Base-by-base conservation (phyloP, 2,329 filamentous ascomycete species). In the Xylariaceae sp. region DNA sequence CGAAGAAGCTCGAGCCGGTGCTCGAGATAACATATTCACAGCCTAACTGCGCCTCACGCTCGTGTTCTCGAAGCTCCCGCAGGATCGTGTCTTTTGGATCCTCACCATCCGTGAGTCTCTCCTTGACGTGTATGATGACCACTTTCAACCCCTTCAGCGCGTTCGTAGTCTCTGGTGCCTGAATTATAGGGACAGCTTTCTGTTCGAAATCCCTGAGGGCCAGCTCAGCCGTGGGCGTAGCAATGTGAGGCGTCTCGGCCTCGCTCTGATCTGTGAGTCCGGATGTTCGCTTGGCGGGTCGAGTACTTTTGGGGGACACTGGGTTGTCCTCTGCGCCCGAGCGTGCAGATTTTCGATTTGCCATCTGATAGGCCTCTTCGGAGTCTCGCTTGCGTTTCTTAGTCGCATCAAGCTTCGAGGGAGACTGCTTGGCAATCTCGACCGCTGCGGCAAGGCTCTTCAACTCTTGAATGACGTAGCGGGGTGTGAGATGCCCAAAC, bases 111-210 rank as follows among this genome's bases (percentile, higher is more conserved):
- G 77, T 74, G 48, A 96, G 72, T 18, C 80, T 86, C 57, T 97
- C 92, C 67, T 99, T 99, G 62, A 97, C 81, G 65, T 99, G 94
- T 35, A 97, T 97, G 48, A 97, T 82, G 44, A 96, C 84, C 1
- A 99, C 75, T 55, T 83, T 87, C 27, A 97, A 66, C 0, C 90
- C 90, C 45, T 76, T 73, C 5, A 99, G 74, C 6, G 84, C 83
- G 10, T 59, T 43, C 62, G 64, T 50, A 6, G 53, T 58, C n/a
- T 63, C 38, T 2, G 62, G 54, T 15, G 50, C 56, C 31, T 47
- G 58, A 5, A 41, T 9, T 2, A 51, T 38, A 6, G 47, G 36
- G 1, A 44, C 33, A 18, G 53, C 36, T 12, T 41, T 51, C 17
- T 52, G 27, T 33, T 72, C 72, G 4, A 63, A 49, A 1, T 57